Evolutionary conservation across 768 basidiomycete species (phyloP).

Genomic region (Russula foetens): DNA sequence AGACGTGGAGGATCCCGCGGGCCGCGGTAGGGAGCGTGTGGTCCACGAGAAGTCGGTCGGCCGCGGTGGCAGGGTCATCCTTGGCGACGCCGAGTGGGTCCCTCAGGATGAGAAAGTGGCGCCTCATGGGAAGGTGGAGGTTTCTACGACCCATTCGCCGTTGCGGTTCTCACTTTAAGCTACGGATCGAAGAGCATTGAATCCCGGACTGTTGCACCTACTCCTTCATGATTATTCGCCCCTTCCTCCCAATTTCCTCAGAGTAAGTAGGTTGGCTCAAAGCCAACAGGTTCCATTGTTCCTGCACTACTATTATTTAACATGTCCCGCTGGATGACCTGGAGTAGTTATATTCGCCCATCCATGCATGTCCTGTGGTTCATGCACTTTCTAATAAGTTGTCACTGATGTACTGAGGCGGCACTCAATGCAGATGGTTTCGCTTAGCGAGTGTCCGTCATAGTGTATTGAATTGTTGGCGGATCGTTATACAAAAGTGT

Average conservation of each 20-base stretch:
- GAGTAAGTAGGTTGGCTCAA: background rate
- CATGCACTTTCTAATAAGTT: no score
- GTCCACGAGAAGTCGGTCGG: slow-evolving; percentile 5
- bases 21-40: slow-evolving; percentile 4
- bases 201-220: background rate
- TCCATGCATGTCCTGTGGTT: background rate
- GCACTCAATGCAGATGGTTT: background rate
- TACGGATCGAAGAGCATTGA: background rate
- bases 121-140: background rate
- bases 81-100: background rate
- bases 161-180: background rate
- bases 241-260: background rate
- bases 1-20: slow-evolving; percentile 7
- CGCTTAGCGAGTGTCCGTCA: no score
- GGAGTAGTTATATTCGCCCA: background rate
- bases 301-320: background rate
- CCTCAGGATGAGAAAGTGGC: slow-evolving; percentile 1
- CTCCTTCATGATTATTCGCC: background rate
- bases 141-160: slow-evolving; percentile 10
- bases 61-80: background rate
- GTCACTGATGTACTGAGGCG: background rate
- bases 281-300: background rate
- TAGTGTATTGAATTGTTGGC: background rate
- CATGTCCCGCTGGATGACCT: background rate
- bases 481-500: background rate